phyloP scores from a whole-genome alignment of 2,329 filamentous ascomycete genomes.

The Diaporthe caulivora region DNA sequence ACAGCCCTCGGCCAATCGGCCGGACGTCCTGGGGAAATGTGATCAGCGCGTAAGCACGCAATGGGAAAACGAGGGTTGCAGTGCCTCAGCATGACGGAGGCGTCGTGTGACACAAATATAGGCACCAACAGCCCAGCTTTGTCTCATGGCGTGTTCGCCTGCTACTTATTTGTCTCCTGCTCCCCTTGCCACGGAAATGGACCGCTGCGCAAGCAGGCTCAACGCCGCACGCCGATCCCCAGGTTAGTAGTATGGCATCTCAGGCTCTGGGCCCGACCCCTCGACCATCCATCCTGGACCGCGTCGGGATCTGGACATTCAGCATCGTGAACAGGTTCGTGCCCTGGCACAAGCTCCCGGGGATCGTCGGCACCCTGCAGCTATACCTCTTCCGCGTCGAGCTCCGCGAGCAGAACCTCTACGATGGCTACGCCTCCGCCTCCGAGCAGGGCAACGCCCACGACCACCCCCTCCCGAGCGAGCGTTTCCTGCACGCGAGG shows the following conservation, averaged over 20 bases:
- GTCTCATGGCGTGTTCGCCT: neutral
- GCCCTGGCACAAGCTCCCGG: constrained; percentile 53
- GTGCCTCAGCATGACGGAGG: neutral
- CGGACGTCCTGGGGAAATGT: neutral
- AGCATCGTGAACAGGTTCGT: constrained; percentile 1
- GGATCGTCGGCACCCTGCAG: constrained; percentile 55
- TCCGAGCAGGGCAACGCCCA: constrained; percentile 51
- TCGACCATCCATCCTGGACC: constrained; percentile 1
- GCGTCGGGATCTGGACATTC: constrained; percentile 17
- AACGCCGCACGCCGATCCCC: neutral
- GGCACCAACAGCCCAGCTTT: neutral
- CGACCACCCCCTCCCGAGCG: constrained; percentile 38
- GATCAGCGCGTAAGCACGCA: constrained; percentile 1
- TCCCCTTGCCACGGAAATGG: neutral
- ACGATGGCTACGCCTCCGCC: constrained; percentile 55
- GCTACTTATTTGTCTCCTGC: neutral
- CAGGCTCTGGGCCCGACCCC: constrained; percentile 5
- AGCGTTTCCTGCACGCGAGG: constrained; percentile 50
- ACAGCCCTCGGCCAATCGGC: constrained; percentile 4
- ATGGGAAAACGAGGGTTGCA: neutral
- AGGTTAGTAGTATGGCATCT: constrained; percentile 4
- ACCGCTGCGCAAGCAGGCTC: neutral
- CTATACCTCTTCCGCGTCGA: constrained; percentile 55
- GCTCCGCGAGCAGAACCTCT: constrained; percentile 57
- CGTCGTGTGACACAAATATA: constrained; percentile 8